Evolutionary conservation across 225 moss, liverwort and hornwort species (phyloP).

Genomic region (Marchantia paleacea): DNA sequence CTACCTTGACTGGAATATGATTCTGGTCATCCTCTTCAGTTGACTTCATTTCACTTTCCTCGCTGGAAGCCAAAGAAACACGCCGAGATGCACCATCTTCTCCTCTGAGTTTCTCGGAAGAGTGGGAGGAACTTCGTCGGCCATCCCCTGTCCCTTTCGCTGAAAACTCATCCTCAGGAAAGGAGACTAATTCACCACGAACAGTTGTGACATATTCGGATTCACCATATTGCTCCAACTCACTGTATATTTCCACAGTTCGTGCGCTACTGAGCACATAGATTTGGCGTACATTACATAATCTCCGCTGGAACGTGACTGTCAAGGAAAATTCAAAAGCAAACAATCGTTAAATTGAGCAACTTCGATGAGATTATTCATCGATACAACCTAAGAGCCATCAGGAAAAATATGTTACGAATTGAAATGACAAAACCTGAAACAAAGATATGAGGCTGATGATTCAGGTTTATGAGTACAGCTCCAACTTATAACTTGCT

Average conservation of each 20-base stretch:
- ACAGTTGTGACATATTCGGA: conserved; percentile 71
- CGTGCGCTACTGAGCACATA: conserved; percentile 65
- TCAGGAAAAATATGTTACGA: too few species aligned
- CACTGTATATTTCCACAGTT: conserved; percentile 65
- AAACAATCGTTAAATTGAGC: too few species aligned
- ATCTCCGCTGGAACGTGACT: conserved; percentile 55
- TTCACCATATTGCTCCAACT: conserved; percentile 55
- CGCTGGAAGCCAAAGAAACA: not conserved
- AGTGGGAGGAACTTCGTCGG: not conserved
- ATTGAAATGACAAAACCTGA: too few species aligned
- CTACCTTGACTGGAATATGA: not conserved
- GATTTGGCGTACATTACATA: conserved; percentile 51
- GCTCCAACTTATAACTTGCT: too few species aligned
- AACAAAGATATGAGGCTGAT: too few species aligned
- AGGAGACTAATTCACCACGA: conserved; percentile 33
- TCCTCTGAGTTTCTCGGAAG: not conserved
- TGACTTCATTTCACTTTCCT: not conserved
- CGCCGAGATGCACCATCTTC: not conserved
- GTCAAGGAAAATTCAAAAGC: not conserved
- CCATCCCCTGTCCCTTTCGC: not conserved
- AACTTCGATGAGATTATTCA: too few species aligned
- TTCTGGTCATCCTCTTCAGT: not conserved
- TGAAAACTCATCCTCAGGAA: conserved; percentile 13
- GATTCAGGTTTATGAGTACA: too few species aligned
- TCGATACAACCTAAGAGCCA: too few species aligned